Conservation (phyloP, 495 filamentous ascomycete genomes). For the Aspergillus olivimuriae region DNA sequence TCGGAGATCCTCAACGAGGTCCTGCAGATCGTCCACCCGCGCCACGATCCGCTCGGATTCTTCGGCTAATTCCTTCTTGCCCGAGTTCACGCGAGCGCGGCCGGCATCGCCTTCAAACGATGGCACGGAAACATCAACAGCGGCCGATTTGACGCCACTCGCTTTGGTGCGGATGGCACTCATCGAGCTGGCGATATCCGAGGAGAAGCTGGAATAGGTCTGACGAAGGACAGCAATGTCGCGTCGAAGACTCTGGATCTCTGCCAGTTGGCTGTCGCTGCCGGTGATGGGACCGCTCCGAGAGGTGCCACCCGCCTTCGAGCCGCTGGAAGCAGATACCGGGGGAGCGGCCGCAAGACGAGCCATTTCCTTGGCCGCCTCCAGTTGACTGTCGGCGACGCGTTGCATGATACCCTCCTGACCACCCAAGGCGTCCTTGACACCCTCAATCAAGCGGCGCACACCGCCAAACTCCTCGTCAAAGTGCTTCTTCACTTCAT, state of each 20-base stretch:
- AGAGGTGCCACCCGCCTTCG: slow-evolving; percentile 10
- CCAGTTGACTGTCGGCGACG: slow-evolving; percentile 88
- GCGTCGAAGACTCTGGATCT: slow-evolving; percentile 76
- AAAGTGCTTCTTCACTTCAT: slow-evolving; percentile 94
- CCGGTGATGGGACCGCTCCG: slow-evolving; percentile 25
- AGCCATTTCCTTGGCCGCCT: slow-evolving; percentile 85
- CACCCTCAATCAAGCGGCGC: slow-evolving; percentile 69
- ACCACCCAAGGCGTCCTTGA: slow-evolving; percentile 71
- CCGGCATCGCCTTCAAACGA: slow-evolving; percentile 64
- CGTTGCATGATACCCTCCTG: slow-evolving; percentile 74
- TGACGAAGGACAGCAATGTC: slow-evolving; percentile 91
- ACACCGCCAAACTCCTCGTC: slow-evolving; percentile 86
- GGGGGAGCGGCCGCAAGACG: slow-evolving; percentile 66
- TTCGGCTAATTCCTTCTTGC: slow-evolving; percentile 74
- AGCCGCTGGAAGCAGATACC: slow-evolving; percentile 21
- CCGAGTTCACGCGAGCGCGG: slow-evolving; percentile 73
- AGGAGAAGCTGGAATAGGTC: slow-evolving; percentile 83
- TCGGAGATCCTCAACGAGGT: slow-evolving; percentile 90
- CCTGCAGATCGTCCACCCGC: slow-evolving; percentile 92
- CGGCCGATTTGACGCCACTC: slow-evolving; percentile 66
- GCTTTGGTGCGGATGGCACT: slow-evolving; percentile 72
- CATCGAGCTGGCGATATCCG: slow-evolving; percentile 87
- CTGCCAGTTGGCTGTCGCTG: slow-evolving; percentile 53
- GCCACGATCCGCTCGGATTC: slow-evolving; percentile 84
- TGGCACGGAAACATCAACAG: slow-evolving; percentile 58